phyloP scores from a whole-genome alignment of 192 early-diverging fungal species.

The Podila epicladia region DNA sequence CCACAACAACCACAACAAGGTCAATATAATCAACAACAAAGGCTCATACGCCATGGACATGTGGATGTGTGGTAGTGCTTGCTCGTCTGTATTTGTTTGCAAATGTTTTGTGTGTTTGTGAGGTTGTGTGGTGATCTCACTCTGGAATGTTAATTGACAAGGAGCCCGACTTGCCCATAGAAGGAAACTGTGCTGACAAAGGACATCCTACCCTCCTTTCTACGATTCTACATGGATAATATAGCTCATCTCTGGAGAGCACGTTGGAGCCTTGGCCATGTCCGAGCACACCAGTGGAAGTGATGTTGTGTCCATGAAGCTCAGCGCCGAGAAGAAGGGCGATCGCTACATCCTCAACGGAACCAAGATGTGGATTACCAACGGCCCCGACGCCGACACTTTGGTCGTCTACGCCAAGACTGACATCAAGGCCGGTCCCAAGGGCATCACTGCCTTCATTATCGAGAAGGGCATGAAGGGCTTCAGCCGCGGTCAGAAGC shows the following conservation, averaged over 20 bases:
- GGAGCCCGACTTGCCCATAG: too few species aligned
- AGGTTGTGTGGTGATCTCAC: too few species aligned
- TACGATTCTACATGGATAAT: neutral
- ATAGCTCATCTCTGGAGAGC: conserved; percentile 84
- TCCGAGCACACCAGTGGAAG: conserved; percentile 90
- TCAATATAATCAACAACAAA: too few species aligned
- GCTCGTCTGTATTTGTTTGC: too few species aligned
- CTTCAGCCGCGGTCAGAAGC: conserved; percentile 86
- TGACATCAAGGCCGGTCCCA: conserved; percentile 76
- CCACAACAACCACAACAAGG: too few species aligned
- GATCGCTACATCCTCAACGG: conserved; percentile 89
- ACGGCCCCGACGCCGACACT: conserved; percentile 90
- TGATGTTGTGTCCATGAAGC: conserved; percentile 93
- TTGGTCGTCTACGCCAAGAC: conserved; percentile 96
- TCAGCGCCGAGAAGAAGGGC: conserved; percentile 84
- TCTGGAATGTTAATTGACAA: too few species aligned
- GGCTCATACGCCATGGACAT: too few species aligned
- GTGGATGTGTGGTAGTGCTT: too few species aligned
- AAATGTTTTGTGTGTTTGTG: too few species aligned
- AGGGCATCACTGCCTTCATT: conserved; percentile 95
- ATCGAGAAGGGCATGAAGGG: conserved; percentile 90
- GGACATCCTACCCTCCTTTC: neutral
- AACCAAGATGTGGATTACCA: conserved; percentile 98
- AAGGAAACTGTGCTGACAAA: conserved; percentile 3
- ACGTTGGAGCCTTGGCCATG: conserved; percentile 95